Conservation (phyloP, 2,329 filamentous ascomycete species). For the Onygenales sp. region DNA sequence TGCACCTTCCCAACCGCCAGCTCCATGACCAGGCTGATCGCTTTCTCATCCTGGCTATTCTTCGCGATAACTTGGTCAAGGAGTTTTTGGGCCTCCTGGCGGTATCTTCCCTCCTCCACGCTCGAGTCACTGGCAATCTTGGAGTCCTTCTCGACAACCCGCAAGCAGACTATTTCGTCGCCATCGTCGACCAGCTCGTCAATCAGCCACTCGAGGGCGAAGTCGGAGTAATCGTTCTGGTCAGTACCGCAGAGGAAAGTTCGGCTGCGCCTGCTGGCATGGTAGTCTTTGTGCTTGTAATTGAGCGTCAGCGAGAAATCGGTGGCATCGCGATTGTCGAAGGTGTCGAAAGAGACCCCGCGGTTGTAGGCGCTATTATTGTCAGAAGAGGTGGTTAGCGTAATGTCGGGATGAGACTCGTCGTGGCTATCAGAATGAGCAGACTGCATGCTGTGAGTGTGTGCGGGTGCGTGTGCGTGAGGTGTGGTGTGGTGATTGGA, state of each 20-base stretch:
- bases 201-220: slow-evolving; percentile 84
- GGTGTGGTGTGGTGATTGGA: not conserved
- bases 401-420: not conserved
- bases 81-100: slow-evolving; percentile 63
- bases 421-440: not conserved
- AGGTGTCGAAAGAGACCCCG: slow-evolving; percentile 67
- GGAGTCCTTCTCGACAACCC: slow-evolving; percentile 76
- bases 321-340: slow-evolving; percentile 55
- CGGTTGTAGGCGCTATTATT: slow-evolving; percentile 50
- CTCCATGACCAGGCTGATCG: slow-evolving; percentile 77
- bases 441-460: not conserved
- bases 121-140: slow-evolving; percentile 54
- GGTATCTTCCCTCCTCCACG: slow-evolving; percentile 60
- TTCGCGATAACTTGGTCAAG: slow-evolving; percentile 69
- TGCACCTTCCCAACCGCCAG: slow-evolving; percentile 84
- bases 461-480: not conserved
- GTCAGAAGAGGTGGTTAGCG: slow-evolving; percentile 4
- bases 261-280: slow-evolving; percentile 67
- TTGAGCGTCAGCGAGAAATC: slow-evolving; percentile 74
- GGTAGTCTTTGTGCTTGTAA: slow-evolving; percentile 77
- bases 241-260: slow-evolving; percentile 89
- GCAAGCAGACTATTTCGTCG: slow-evolving; percentile 83
- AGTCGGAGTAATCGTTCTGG: slow-evolving; percentile 84
- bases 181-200: slow-evolving; percentile 89
- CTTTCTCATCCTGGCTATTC: slow-evolving; percentile 66